Conservation (phyloP, 2,329 filamentous ascomycete species). For the Fusarium newnesense region DNA sequence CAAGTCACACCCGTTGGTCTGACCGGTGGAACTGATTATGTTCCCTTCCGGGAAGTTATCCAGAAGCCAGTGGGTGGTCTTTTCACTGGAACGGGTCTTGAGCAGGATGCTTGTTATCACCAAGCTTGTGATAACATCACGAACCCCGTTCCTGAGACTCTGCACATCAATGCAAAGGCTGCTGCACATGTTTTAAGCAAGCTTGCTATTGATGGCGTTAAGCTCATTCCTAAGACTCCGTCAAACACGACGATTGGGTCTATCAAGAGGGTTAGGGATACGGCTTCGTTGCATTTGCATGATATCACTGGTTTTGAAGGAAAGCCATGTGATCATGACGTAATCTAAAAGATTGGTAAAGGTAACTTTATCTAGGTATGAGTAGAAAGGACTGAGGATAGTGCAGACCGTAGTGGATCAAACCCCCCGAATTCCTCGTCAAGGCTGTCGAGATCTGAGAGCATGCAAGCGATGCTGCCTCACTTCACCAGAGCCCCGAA, state of each 20-base stretch:
- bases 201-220: slow-evolving; percentile 36
- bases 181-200: slow-evolving; percentile 59
- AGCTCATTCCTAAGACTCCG: slow-evolving; percentile 40
- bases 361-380: too few species aligned
- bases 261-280: slow-evolving; percentile 32
- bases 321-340: slow-evolving; percentile 42
- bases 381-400: too few species aligned
- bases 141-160: slow-evolving; percentile 51
- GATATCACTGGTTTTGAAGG: slow-evolving; percentile 15
- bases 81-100: slow-evolving; percentile 60
- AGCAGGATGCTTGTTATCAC: slow-evolving; percentile 46
- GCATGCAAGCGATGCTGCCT: too few species aligned
- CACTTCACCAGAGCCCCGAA: too few species aligned
- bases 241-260: slow-evolving; percentile 28
- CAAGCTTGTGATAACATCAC: slow-evolving; percentile 53
- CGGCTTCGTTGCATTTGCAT: slow-evolving; percentile 33
- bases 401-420: too few species aligned
- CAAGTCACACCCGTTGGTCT: slow-evolving; percentile 42
- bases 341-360: slow-evolving; percentile 22
- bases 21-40: slow-evolving; percentile 68
- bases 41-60: slow-evolving; percentile 65
- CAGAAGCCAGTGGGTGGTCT: slow-evolving; percentile 65
- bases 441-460: too few species aligned
- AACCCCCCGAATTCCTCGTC: too few species aligned
- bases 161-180: slow-evolving; percentile 46